These are phyloP conservation scores for Botrytis aclada DNA, from an alignment of 2,329 filamentous ascomycete genomes.

Conservation along the genomic window DNA sequence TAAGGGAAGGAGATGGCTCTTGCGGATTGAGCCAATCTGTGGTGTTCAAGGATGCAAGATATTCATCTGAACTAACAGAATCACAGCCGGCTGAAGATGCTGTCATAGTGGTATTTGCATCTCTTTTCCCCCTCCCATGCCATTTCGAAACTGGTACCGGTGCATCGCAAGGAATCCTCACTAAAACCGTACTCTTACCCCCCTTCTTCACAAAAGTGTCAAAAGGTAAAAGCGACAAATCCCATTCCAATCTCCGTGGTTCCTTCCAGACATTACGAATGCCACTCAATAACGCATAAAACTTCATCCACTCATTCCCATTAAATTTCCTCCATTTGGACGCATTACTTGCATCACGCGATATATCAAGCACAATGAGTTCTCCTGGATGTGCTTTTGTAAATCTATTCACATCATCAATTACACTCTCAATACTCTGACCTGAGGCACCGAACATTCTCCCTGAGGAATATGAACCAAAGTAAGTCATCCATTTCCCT, in stretches of 20 bases:
- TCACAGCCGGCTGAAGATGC: not conserved
- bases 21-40: not conserved
- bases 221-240: constrained; percentile 26
- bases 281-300: constrained; percentile 20
- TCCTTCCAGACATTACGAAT: constrained; percentile 28
- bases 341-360: constrained; percentile 24
- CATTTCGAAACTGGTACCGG: not conserved
- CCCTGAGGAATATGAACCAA: constrained; percentile 9
- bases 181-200: constrained; percentile 27
- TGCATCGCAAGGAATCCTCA: constrained; percentile 23
- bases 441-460: constrained; percentile 21
- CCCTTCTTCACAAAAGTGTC: constrained; percentile 27
- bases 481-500: constrained; percentile 24
- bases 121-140: not conserved
- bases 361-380: constrained; percentile 31
- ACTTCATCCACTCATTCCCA: constrained; percentile 22
- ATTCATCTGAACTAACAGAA: not conserved
- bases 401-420: constrained; percentile 30
- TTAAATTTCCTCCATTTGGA: not conserved
- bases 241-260: constrained; percentile 13
- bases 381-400: constrained; percentile 27
- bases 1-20: not conserved
- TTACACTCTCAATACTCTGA: constrained; percentile 23
- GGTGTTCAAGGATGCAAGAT: not conserved
- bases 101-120: not conserved